Percentiles rank a stretch among this genome's conserved stretches.
Evolutionary conservation across 768 basidiomycete genomes (phyloP).

Genomic region (Lentinula detonsa): DNA sequence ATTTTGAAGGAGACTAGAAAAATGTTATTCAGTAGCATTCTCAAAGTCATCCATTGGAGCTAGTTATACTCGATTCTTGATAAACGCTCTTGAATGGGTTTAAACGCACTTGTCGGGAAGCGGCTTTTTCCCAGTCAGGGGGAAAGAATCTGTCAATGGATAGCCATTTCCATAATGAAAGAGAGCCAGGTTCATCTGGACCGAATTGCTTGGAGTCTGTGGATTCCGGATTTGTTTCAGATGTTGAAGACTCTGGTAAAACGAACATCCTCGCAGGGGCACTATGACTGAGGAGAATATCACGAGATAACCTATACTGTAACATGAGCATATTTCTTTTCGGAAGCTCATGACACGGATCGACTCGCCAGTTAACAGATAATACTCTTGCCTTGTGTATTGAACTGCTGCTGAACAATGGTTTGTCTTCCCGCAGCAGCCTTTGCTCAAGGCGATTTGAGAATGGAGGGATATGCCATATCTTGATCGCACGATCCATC

Average conservation of each 20-base stretch:
- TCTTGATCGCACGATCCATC: constrained; percentile 72
- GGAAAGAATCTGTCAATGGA: constrained; percentile 62
- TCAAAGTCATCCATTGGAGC: neutral
- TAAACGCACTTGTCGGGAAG: constrained; percentile 27
- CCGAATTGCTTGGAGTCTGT: neutral
- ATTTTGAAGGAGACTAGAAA: constrained; percentile 60
- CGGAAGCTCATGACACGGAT: neutral
- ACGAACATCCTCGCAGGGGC: constrained; percentile 43
- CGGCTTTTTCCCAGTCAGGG: constrained; percentile 20
- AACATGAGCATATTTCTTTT: neutral
- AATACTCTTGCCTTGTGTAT: constrained; percentile 63
- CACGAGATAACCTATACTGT: constrained; percentile 44
- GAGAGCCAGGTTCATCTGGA: constrained; percentile 39
- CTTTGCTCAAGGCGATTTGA: constrained; percentile 15
- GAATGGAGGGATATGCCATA: constrained; percentile 55
- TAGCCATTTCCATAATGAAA: constrained; percentile 67
- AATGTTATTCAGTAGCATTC: neutral
- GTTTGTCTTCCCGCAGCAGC: constrained; percentile 55
- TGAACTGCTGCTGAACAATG: constrained; percentile 61
- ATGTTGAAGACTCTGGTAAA: neutral
- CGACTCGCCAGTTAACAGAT: constrained; percentile 54
- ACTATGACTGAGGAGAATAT: constrained; percentile 49
- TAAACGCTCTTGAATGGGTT: constrained; percentile 72
- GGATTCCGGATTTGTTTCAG: neutral
- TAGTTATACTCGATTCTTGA: constrained; percentile 63